Evolutionary conservation across 805 yeast species (phyloP).

Genomic region (Pichia insulana): DNA sequence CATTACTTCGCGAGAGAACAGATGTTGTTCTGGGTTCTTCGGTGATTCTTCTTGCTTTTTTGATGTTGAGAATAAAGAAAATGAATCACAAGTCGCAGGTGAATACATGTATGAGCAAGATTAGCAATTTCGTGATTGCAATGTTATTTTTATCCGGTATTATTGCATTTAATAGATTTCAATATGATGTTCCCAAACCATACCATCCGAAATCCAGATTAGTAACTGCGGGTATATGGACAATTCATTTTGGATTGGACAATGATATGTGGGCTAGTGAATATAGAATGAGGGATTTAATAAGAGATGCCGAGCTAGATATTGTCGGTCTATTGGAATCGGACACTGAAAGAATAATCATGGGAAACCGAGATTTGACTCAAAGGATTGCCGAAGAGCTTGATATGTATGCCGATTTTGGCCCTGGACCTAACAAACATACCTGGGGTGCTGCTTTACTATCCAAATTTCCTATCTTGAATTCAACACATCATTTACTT

Average conservation of each 20-base stretch:
- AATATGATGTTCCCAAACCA: conserved; percentile 55
- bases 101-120: conserved; percentile 9
- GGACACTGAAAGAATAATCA: conserved; percentile 87
- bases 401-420: conserved; percentile 91
- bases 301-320: conserved; percentile 81
- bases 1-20: conserved; percentile 77
- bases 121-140: conserved; percentile 23
- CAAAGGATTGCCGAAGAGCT: conserved; percentile 86
- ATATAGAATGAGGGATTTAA: conserved; percentile 75
- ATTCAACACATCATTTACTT: conserved; percentile 81
- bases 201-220: conserved; percentile 60
- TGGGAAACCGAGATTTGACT: conserved; percentile 93
- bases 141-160: conserved; percentile 39
- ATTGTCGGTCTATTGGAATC: conserved; percentile 85
- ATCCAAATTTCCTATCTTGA: conserved; percentile 88
- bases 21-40: conserved; percentile 61
- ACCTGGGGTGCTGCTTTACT: conserved; percentile 96
- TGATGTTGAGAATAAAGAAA: conserved; percentile 26
- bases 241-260: conserved; percentile 93
- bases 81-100: background rate
- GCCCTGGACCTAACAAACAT: conserved; percentile 96
- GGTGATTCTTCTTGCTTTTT: conserved; percentile 44
- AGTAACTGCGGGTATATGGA: conserved; percentile 96
- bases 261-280: conserved; percentile 98
- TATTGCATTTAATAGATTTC: conserved; percentile 49